These are phyloP conservation scores for Erysiphe pulchra DNA, from an alignment of 2,329 filamentous ascomycete genomes.

Conservation along the genomic window DNA sequence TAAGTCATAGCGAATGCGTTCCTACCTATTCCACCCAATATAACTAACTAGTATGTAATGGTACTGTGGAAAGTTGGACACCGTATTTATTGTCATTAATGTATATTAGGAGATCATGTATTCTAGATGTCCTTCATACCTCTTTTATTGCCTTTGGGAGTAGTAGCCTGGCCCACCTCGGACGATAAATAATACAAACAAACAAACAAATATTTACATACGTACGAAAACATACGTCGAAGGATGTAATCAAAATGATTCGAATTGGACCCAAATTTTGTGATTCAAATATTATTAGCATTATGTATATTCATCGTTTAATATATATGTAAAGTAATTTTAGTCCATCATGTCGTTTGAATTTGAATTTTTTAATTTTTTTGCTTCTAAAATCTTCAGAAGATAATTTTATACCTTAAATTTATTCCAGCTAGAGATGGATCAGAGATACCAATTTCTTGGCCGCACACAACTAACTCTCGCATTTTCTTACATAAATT, in stretches of 20 bases:
- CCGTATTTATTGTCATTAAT: neutral
- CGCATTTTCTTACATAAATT: constrained; percentile 58
- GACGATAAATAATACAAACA: too few relatives aligned
- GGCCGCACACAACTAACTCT: constrained; percentile 54
- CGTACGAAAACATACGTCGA: too few relatives aligned
- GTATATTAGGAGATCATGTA: neutral
- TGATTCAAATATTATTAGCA: too few relatives aligned
- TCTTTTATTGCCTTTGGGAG: neutral
- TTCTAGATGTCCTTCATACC: neutral
- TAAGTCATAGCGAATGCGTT: neutral
- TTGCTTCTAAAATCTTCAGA: constrained; percentile 1
- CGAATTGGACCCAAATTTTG: too few relatives aligned
- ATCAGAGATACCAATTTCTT: constrained; percentile 81
- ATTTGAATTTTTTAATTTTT: too few relatives aligned
- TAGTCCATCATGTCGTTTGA: too few relatives aligned
- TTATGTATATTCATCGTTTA: too few relatives aligned
- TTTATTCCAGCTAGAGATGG: constrained; percentile 41
- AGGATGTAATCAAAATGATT: too few relatives aligned
- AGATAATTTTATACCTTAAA: constrained; percentile 13
- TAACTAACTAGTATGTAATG: neutral
- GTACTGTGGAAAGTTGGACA: neutral
- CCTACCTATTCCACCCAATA: neutral
- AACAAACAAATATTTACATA: too few relatives aligned
- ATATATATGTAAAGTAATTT: too few relatives aligned
- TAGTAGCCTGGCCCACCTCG: neutral